Conservation (phyloP, 139 green algal species). For the Micractinium conductrix region DNA sequence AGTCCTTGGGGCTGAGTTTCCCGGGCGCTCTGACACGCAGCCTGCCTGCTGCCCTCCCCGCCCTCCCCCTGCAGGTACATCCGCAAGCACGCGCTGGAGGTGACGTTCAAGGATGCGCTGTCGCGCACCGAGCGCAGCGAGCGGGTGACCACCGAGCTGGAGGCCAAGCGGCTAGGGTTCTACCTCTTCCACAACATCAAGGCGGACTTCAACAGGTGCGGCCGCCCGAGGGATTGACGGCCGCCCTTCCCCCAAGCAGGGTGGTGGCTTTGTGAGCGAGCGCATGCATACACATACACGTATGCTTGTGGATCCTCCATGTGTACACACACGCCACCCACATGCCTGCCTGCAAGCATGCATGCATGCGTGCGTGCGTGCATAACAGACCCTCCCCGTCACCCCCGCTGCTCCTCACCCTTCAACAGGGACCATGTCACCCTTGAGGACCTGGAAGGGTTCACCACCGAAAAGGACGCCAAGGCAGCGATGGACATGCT, state of each 20-base stretch:
- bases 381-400: too few relatives aligned
- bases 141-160: conserved; percentile 55
- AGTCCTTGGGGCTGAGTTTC: too few relatives aligned
- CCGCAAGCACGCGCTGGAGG: conserved; percentile 65
- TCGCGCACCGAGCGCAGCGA: conserved; percentile 28
- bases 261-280: too few relatives aligned
- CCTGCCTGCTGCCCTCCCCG: neutral
- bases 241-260: too few relatives aligned
- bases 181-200: conserved; percentile 75
- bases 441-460: conserved; percentile 63
- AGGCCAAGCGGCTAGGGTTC: conserved; percentile 68
- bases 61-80: conserved; percentile 58
- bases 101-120: conserved; percentile 66
- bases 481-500: conserved; percentile 64
- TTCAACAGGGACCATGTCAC: conserved; percentile 52
- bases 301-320: neutral
- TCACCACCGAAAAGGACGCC: conserved; percentile 56
- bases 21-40: too few relatives aligned
- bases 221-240: too few relatives aligned
- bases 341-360: too few relatives aligned
- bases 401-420: neutral
- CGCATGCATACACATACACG: too few relatives aligned
- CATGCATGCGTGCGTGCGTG: too few relatives aligned
- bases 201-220: conserved; percentile 36
- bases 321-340: neutral